These are phyloP conservation scores for Chromera velia DNA, from an alignment of 73 alveolate genomes.

Conservation along the genomic window DNA sequence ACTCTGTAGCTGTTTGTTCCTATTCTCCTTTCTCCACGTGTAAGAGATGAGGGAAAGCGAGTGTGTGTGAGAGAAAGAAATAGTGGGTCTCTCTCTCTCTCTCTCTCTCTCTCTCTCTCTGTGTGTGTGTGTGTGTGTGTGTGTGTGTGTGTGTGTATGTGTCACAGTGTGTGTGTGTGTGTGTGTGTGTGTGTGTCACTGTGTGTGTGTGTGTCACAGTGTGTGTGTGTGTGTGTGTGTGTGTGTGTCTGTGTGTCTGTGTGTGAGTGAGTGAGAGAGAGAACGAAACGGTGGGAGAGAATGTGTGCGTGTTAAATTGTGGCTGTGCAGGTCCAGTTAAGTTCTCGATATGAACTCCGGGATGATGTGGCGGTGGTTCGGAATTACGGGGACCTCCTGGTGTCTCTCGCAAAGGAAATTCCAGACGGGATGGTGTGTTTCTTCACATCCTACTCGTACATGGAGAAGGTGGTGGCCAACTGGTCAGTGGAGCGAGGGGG, in stretches of 20 bases:
- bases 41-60: neutral
- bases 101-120: no score
- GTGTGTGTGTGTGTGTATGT: neutral
- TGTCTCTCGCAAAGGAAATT: constrained; percentile 54
- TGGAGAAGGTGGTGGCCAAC: constrained; percentile 59
- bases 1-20: no score
- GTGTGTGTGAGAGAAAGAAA: neutral
- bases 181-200: neutral
- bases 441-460: constrained; percentile 67
- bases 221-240: neutral
- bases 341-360: constrained; percentile 50
- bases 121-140: neutral
- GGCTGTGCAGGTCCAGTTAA: constrained; percentile 27
- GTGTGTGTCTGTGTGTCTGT: neutral
- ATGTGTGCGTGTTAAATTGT: neutral
- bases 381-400: constrained; percentile 61
- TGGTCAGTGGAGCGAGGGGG: constrained; percentile 49
- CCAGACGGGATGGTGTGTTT: constrained; percentile 80
- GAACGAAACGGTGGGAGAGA: no score
- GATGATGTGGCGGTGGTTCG: constrained; percentile 57
- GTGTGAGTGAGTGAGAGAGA: no score
- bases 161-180: neutral
- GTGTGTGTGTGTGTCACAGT: no score
- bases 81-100: neutral
- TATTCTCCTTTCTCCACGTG: no score